Base-by-base conservation (phyloP, 352 stramenopile species). In the Globisporangium irregulare region DNA sequence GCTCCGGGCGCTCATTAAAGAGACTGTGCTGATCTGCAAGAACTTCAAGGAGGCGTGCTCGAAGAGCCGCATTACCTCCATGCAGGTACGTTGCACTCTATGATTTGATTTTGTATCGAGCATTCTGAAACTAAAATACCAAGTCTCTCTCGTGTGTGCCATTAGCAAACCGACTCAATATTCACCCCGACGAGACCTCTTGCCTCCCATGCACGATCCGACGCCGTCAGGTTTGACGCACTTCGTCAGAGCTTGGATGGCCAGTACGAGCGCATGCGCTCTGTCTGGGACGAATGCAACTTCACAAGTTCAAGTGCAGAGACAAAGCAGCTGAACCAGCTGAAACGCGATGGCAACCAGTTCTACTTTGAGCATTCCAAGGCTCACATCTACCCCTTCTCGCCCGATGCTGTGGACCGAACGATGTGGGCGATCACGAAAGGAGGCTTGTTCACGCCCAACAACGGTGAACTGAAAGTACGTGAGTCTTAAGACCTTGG, bases 201-300 rank as follows among this genome's bases (percentile, higher is more conserved):
- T 6, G 4, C 14, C 12, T 48, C 3, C 14, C 41, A 14, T n/a
- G 12, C 41, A 48, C 12, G 12, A 20, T 48, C 25, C 7, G 54
- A 59, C 54, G 6, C 14, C 8, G 62, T 63, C 6, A 73, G 72
- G 24, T 81, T 79, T 51, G 64, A 76, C n/a, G 68, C 67, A 12
- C 72, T 81, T 22, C 56, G 46, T 14, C 58, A 66, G 12, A 64
- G 72, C 48, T 43, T 78, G 15, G 54, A 70, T 14, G 59, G 50
- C 29, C 68, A 74, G 66, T 70, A 78, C 27, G 55, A 65, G 59
- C 64, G 70, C 8, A 66, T 62, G 3, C 24, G 67, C 29, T 24
- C n/a, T 20, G 59, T 80, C 10, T 76, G 69, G 55, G 65, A 54
- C 18, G 66, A 70, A 12, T 51, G 57, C 4, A 34, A 51, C 24